These are phyloP conservation scores for Russula sp. DNA, from an alignment of 768 basidiomycete genomes.

Conservation along the genomic window DNA sequence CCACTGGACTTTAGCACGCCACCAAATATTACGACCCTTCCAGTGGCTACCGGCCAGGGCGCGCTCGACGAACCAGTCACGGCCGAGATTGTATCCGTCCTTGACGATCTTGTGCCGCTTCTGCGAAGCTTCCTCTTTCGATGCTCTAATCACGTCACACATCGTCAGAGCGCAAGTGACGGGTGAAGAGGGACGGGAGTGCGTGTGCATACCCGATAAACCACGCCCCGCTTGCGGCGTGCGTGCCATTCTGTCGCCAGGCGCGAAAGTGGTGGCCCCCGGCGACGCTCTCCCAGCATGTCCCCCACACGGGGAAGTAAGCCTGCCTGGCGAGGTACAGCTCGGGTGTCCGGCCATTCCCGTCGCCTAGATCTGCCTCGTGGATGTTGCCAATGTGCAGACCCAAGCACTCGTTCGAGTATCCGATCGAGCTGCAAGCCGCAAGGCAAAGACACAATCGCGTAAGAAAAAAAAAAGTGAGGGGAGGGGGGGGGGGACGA, in stretches of 20 bases:
- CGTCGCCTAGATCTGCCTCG: constrained; percentile 79
- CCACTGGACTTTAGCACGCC: constrained; percentile 77
- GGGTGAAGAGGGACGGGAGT: not conserved
- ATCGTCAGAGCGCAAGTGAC: not conserved
- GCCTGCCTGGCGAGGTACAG: constrained; percentile 70
- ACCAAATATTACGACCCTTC: constrained; percentile 49
- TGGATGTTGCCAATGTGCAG: constrained; percentile 72
- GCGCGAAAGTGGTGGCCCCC: constrained; percentile 89
- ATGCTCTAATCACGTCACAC: constrained; percentile 42
- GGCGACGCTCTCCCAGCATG: constrained; percentile 82
- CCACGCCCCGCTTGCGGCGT: constrained; percentile 72
- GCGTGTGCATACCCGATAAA: constrained; percentile 51
- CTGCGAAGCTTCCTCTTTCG: constrained; percentile 65
- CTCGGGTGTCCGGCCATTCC: constrained; percentile 62
- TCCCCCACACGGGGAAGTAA: constrained; percentile 74
- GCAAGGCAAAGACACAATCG: not conserved
- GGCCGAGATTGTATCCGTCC: constrained; percentile 77
- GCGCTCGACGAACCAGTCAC: constrained; percentile 67
- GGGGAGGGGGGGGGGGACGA: constrained; percentile 13
- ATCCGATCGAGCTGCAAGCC: constrained; percentile 61
- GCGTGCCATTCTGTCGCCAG: constrained; percentile 82
- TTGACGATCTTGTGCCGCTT: constrained; percentile 68
- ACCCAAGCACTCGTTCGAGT: constrained; percentile 77
- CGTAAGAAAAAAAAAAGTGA: not conserved
- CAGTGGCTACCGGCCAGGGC: constrained; percentile 57